Evolutionary conservation across 768 basidiomycete species (phyloP), one percentile per base, ranked within the genome.

Genomic region (Lactarius tabidus): DNA sequence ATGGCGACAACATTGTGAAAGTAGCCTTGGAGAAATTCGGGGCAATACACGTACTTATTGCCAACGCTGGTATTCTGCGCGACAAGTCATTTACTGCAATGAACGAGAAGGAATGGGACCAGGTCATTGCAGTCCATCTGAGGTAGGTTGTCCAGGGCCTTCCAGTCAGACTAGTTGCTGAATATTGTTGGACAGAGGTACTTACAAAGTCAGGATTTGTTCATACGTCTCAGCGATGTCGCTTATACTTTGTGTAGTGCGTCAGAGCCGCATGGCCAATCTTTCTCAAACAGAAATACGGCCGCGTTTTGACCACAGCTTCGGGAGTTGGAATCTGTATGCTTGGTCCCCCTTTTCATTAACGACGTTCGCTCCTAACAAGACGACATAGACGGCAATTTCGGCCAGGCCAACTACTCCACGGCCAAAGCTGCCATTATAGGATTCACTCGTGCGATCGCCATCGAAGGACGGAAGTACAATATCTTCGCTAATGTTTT

Each of bases 221-320:
- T 39, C 45, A 54, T 43, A 66, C 52, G 38, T 31, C 29, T 26
- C 33, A 1, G n/a, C 39, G 9, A 9, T 29, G 35, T 65, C 55
- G 59, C 52, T 36, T 6, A 26, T 48, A 26, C 5, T 45, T 10
- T 20, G 56, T n/a, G 8, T 65, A 94, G 90, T 95, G 93, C 68
- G 88, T 86, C 33, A 91, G 96, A 73, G 97, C 96, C 6, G 89
- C 92, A 29, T 99, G 97, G 97, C 94, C 95, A 0, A 79, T 93
- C 70, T 98, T 99, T 85, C 90, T 91, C 76, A 90, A 94, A 78
- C 96, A 98, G 75, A 94, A 93, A 77, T 97, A 88, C 73, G 97
- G 97, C 33, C 87, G 97, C 52, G 95, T 99, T 72, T 84, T 98
- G 59, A 96, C 91, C 35, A 98, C 95, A n/a, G 84, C 86, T 65